A percentile compares a stretch with the other conserved stretches of the same genome.
phyloP scores from a whole-genome alignment of 2,329 filamentous ascomycete species.

The Fonsecaea pedrosoi region DNA sequence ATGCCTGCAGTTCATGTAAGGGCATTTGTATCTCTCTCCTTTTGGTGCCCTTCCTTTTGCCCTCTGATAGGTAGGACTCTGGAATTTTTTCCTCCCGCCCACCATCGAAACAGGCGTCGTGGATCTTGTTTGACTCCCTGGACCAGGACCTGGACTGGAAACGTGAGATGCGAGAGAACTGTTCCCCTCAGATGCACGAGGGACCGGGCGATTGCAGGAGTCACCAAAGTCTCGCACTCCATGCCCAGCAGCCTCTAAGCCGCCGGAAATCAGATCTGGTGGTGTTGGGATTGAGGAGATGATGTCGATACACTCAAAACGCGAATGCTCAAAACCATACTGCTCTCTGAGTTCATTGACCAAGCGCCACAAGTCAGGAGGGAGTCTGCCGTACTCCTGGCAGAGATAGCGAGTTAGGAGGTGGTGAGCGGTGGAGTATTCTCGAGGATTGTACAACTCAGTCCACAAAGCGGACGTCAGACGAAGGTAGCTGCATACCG shows the following conservation, averaged over 20 bases:
- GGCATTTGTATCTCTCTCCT: slow-evolving; percentile 25
- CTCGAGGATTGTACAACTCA: slow-evolving; percentile 20
- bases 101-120: slow-evolving; percentile 4
- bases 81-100: slow-evolving; percentile 8
- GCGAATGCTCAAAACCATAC: slow-evolving; percentile 16
- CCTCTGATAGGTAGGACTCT: slow-evolving; percentile 7
- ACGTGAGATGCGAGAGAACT: neutral
- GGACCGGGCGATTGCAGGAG: neutral
- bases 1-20: slow-evolving; percentile 22
- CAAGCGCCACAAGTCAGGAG: slow-evolving; percentile 22
- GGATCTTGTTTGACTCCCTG: slow-evolving; percentile 6
- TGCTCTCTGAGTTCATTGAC: slow-evolving; percentile 17
- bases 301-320: slow-evolving; percentile 13
- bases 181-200: neutral
- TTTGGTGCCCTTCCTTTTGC: slow-evolving; percentile 18
- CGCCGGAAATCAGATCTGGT: neutral
- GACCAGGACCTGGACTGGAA: slow-evolving; percentile 10
- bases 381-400: slow-evolving; percentile 20
- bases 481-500: slow-evolving; percentile 23
- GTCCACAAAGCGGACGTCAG: slow-evolving; percentile 16
- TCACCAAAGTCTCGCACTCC: neutral
- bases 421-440: slow-evolving; percentile 13
- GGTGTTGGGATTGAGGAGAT: slow-evolving; percentile 5
- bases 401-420: slow-evolving; percentile 17
- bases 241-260: neutral